These are phyloP conservation scores for Urochloa ruziziensis DNA, from an alignment of 176 grass and related monocot genomes.

Conservation along the genomic window DNA sequence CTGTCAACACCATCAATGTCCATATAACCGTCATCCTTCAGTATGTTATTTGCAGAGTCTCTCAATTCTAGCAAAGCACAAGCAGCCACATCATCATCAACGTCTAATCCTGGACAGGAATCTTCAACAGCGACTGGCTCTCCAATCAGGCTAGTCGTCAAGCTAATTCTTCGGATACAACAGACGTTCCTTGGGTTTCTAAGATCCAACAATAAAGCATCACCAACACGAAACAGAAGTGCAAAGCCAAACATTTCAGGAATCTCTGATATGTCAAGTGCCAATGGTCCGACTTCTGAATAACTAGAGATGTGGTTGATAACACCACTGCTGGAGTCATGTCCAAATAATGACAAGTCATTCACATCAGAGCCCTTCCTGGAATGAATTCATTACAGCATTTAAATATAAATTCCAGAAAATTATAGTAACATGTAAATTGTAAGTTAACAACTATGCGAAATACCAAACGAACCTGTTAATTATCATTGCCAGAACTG, in stretches of 20 bases:
- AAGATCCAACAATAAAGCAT: conserved; percentile 87
- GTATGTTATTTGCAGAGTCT: conserved; percentile 73
- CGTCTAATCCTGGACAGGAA: conserved; percentile 63
- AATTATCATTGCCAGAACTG: conserved; percentile 78
- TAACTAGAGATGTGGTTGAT: conserved; percentile 65
- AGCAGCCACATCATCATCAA: conserved; percentile 87
- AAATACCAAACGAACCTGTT: conserved; percentile 62
- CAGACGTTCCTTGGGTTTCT: conserved; percentile 66
- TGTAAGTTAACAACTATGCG: not conserved
- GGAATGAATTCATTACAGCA: conserved; percentile 38
- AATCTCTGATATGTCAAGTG: conserved; percentile 73
- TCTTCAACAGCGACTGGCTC: conserved; percentile 67
- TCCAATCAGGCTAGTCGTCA: conserved; percentile 55
- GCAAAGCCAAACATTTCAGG: conserved; percentile 87
- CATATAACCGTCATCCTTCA: conserved; percentile 83
- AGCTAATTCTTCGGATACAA: conserved; percentile 66
- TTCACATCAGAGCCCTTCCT: conserved; percentile 74
- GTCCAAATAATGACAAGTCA: conserved; percentile 82
- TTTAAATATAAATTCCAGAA: conserved; percentile 12
- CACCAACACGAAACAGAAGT: conserved; percentile 83
- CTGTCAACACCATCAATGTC: conserved; percentile 73
- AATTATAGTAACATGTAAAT: not conserved
- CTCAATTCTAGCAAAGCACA: conserved; percentile 94
- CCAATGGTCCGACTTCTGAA: conserved; percentile 74
- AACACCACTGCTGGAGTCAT: conserved; percentile 33